These are phyloP conservation scores for Myxozyma geophila DNA, from an alignment of 805 yeast genomes.

Conservation along the genomic window DNA sequence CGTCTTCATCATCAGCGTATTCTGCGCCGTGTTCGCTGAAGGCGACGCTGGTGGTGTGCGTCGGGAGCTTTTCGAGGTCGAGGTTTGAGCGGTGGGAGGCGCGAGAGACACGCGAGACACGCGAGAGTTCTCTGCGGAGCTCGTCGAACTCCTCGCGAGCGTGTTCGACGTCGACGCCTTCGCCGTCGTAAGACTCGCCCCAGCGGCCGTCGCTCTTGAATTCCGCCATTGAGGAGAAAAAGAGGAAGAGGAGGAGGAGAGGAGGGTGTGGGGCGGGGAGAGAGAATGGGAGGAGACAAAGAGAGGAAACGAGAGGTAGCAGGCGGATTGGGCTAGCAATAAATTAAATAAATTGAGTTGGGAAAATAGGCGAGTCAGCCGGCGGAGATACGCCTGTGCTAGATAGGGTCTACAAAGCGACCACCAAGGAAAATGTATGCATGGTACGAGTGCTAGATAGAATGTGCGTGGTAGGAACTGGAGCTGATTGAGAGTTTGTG, in stretches of 20 bases:
- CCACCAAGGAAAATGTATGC: no score
- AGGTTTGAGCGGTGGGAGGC: constrained; percentile 1
- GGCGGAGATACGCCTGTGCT: no score
- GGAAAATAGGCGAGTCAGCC: no score
- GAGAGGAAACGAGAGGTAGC: background rate
- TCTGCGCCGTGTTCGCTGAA: constrained; percentile 3
- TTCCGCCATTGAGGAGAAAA: constrained; percentile 1
- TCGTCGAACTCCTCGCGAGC: constrained; percentile 32
- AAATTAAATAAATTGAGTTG: background rate
- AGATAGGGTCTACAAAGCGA: no score
- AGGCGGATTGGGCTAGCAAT: background rate
- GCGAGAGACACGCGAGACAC: constrained; percentile 19
- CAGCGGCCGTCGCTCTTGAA: constrained; percentile 31
- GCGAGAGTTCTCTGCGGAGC: constrained; percentile 33
- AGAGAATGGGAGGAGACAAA: background rate
- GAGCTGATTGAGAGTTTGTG: no score
- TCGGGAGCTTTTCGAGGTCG: constrained; percentile 15
- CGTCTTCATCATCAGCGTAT: constrained; percentile 8
- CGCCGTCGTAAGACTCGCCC: constrained; percentile 29
- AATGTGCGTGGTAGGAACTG: no score
- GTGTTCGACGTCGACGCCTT: constrained; percentile 29
- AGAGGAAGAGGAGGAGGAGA: constrained; percentile 3
- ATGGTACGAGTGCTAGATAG: no score
- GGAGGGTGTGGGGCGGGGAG: no score
- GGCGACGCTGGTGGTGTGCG: constrained; percentile 1